These are phyloP conservation scores for Pseudocercospora eumusae DNA, from an alignment of 2,329 filamentous ascomycete species.

Conservation along the genomic window DNA sequence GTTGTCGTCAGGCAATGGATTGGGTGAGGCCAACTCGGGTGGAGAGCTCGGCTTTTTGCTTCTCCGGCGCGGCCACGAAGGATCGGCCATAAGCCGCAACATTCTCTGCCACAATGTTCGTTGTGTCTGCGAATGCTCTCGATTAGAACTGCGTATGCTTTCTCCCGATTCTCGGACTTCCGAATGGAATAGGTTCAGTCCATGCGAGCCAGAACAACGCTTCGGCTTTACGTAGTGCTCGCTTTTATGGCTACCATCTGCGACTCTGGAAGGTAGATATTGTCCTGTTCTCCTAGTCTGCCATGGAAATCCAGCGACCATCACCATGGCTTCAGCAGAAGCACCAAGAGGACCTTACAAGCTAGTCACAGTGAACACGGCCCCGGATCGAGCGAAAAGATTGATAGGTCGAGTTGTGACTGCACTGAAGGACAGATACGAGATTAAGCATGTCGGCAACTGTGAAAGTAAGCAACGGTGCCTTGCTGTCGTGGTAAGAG, in stretches of 20 bases:
- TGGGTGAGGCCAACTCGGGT: constrained; percentile 16
- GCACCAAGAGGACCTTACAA: constrained; percentile 56
- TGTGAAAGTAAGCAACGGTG: constrained; percentile 55
- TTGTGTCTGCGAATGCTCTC: neutral
- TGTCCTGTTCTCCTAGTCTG: neutral
- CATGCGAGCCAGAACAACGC: neutral
- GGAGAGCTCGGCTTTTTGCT: neutral
- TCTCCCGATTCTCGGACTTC: neutral
- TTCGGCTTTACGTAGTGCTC: constrained; percentile 4
- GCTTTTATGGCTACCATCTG: neutral
- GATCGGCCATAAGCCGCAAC: constrained; percentile 7
- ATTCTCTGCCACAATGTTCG: neutral
- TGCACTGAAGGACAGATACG: constrained; percentile 63
- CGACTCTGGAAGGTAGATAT: neutral
- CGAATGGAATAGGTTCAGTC: neutral
- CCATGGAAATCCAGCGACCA: neutral
- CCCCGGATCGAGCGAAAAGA: constrained; percentile 63
- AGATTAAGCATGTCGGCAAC: constrained; percentile 64
- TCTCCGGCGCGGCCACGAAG: constrained; percentile 10
- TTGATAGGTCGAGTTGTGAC: constrained; percentile 64
- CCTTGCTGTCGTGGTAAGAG: neutral
- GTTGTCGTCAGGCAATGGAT: constrained; percentile 17
- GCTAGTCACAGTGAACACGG: constrained; percentile 68
- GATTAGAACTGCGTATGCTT: neutral
- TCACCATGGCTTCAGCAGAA: constrained; percentile 14